Base-by-base conservation (phyloP, 768 basidiomycete genomes). In the Podaxis rugospora region DNA sequence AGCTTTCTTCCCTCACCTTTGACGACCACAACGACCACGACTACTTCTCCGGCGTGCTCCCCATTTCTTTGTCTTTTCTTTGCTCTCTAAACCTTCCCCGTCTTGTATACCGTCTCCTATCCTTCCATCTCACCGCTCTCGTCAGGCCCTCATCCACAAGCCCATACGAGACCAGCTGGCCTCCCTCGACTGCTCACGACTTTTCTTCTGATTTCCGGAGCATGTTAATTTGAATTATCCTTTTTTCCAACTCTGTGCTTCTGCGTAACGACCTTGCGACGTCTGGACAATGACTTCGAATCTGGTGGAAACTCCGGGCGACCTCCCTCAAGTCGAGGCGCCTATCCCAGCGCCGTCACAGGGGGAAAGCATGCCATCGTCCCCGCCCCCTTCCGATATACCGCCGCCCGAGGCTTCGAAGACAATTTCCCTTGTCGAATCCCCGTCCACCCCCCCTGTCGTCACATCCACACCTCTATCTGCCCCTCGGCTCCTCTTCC, bases 221-320 rank as follows among this genome's bases (percentile, higher is more conserved):
- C 70, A 72, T 74, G 73, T 63, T 58, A 55, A 67, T 64, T 65
- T 71, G 70, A 71, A 67, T 51, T 58, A 37, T 53, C 47, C 37
- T 47, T 25, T 28, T 61, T 49, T 53, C 44, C 53, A 42, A 69
- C 61, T 52, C 71, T 72, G 66, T 62, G 64, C 57, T 55, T 63
- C 56, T 55, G 64, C 61, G 56, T 58, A 56, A 49, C 61, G 63
- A 66, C 66, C 46, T 49, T 62, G 50, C 56, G 42, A 61, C 59
- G 52, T 16, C 42, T 39, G 6, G 27, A 37, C 59, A 36, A 61
- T 61, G 59, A 27, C 59, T 39, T 61, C 46, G 27, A 37, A n/a
- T 35, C n/a, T 51, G 14, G 39, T 25, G 16, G 53, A 54, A 21
- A 28, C 36, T 36, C 18, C 18, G 3, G 27, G 11, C n/a, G 59